Base-by-base conservation (phyloP, 73 alveolate genomes). In the Stentor coeruleus region DNA sequence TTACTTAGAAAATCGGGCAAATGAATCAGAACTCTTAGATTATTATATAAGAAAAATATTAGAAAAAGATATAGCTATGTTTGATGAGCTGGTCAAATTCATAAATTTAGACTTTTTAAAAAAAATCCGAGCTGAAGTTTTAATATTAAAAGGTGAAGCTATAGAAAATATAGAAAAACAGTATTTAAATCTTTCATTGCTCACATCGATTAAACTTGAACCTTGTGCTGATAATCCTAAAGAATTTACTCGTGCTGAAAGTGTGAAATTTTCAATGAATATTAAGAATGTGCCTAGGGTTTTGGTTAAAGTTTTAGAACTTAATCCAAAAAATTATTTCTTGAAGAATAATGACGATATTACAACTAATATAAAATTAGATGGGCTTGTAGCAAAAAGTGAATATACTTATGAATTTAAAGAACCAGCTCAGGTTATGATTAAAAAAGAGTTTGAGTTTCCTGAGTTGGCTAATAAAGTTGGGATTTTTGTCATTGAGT, bases 291-390 rank as follows among this genome's bases (percentile, higher is more conserved):
- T 93, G 26, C 93, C 87, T 59, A 74, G 86, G 36, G 86, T 95
- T 76, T 85, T 84, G 77, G 74, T 95, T 72, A 90, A 91, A 88
- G 88, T 95, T 60, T 93, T 89, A 89, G 96, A 93, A 79, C 85
- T 93, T 80, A 95, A 95, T 90, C 86, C 96, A 26, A 91, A 87
- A 74, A 91, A 88, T 81, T 93, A 93, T 85, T 93, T 93, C 88
- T 87, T 86, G 86, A 85, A 93, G 60, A 89, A 91, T 81, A 82
- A 84, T 37, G 74, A 86, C 60, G 94, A 95, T 14, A 74, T 95
- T 81, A 85, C 82, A 40, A 77, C 97, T 74, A 89, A 91, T 41
- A 92, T 93, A 11, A 93, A 95, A 77, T 60, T 87, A 3, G 89
- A 87, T 30, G 93, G 93, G 3, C 33, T 87, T 37, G 31, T 75